Conservation (phyloP, 2,329 filamentous ascomycete species). For the Pseudohalonectria lignicola region DNA sequence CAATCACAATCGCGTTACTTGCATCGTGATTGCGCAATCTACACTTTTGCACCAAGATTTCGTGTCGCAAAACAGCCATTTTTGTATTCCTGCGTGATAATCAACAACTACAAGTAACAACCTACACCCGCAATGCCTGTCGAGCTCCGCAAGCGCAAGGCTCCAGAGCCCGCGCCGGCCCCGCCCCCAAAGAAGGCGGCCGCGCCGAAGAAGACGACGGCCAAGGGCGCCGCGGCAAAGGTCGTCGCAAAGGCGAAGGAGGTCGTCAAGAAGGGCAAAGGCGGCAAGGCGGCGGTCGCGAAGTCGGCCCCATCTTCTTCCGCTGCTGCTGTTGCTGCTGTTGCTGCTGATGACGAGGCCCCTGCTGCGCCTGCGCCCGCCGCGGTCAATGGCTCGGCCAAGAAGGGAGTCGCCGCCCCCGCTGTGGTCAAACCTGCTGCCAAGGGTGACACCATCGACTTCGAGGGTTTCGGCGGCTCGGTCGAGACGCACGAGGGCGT, state of each 20-base stretch:
- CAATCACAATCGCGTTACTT: too few relatives aligned
- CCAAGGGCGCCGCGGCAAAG: constrained; percentile 8
- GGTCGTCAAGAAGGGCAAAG: constrained; percentile 8
- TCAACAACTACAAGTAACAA: too few relatives aligned
- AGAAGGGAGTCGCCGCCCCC: constrained; percentile 21
- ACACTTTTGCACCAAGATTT: too few relatives aligned
- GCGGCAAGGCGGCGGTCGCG: constrained; percentile 18
- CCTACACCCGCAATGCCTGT: constrained; percentile 47
- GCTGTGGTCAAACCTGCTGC: constrained; percentile 22
- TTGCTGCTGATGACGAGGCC: constrained; percentile 8
- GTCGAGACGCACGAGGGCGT: constrained; percentile 77
- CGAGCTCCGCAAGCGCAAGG: constrained; percentile 52
- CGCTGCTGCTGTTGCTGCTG: too few relatives aligned
- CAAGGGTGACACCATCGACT: constrained; percentile 43
- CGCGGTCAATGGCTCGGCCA: constrained; percentile 11
- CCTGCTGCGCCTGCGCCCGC: constrained; percentile 6
- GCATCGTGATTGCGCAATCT: too few relatives aligned
- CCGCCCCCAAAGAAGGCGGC: constrained; percentile 35
- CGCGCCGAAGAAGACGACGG: constrained; percentile 11
- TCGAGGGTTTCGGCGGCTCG: constrained; percentile 55
- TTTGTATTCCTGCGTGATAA: too few relatives aligned
- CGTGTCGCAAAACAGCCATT: too few relatives aligned
- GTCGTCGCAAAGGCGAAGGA: constrained; percentile 5
- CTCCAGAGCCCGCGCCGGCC: constrained; percentile 32
- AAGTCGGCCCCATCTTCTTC: constrained; percentile 10